Evolutionary conservation across 192 early-diverging fungal genomes (phyloP), one percentile per base, ranked within the genome.

Genomic region (Gryganskiella cystojenkinii): DNA sequence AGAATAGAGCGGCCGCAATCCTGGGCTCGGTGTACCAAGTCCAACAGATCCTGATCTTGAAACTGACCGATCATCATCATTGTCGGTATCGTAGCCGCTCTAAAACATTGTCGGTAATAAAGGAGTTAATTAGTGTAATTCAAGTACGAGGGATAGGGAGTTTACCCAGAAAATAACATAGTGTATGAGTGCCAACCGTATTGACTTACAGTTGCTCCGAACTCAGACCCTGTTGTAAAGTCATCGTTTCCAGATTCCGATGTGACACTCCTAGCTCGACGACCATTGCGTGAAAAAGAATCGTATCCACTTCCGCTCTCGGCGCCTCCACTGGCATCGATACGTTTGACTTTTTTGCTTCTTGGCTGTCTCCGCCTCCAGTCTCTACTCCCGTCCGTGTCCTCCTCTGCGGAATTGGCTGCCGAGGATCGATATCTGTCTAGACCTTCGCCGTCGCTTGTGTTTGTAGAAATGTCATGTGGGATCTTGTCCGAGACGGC

Each of bases 401-500:
- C 63, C 19, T 78, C 74, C 14, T 78, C 67, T 25, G 53, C 66
- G 1, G 74, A 78, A 40, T 69, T 78, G 17, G 66, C 73, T 42
- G 73, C 61, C 17, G 74, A 69, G 0, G 61, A 69, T 14, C 67
- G 67, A n/a, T n/a, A n/a, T 52, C 61, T 63, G 40, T 78, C 74
- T 30, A 78, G 35, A 28, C 61, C 74, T n/a, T 78, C 74, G n/a
- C 74, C 74, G 31, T 78, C 74, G 28, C 74, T 78, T 3, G 66
- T 78, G 25, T 78, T 78, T 14, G 74, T 78, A 20, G 74, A 78
- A 6, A 57, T 34, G 45, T 78, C 74, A 19, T 73, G 67, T 5
- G 60, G 80, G 28, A 55, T 61, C 71, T 76, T 80, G 15, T 83
- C 73, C 34, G 84, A 87, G 33, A 81, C 51, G 3, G 81, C 61